phyloP scores from a whole-genome alignment of 129 eudicot species.

The Flaveria trinervia region DNA sequence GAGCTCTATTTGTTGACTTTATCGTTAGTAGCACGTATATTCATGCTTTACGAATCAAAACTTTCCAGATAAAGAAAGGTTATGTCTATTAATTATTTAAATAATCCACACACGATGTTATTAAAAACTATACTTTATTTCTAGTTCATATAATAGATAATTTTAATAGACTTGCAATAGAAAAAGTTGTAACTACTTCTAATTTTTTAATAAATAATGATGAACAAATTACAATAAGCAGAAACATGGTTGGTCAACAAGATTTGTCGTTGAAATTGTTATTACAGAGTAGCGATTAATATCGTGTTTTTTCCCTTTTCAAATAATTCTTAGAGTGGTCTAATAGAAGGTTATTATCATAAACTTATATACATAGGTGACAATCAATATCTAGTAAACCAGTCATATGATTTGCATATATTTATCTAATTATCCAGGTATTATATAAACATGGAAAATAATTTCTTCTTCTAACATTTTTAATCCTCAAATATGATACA shows the following conservation, averaged over 20 bases:
- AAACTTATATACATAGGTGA: background rate
- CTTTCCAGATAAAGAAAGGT: constrained; percentile 12
- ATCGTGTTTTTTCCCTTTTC: background rate
- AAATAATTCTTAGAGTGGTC: too few species aligned
- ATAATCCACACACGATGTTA: background rate
- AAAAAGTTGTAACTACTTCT: background rate
- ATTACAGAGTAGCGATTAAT: background rate
- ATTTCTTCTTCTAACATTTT: background rate
- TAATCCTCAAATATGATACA: background rate
- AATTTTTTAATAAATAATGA: too few species aligned
- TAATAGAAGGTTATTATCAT: too few species aligned
- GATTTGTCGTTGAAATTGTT: background rate
- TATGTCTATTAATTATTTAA: background rate
- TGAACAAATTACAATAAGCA: too few species aligned
- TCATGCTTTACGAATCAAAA: constrained; percentile 7
- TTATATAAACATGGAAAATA: too few species aligned
- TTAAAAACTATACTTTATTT: background rate
- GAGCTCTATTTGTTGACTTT: background rate
- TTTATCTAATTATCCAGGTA: too few species aligned
- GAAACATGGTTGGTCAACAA: background rate
- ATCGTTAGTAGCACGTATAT: constrained; percentile 2
- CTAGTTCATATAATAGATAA: background rate
- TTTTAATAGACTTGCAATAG: background rate
- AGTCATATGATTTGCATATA: background rate
- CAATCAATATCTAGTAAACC: background rate